Conservation (phyloP, 352 stramenopile species). For the Thalassiosira exigua region DNA sequence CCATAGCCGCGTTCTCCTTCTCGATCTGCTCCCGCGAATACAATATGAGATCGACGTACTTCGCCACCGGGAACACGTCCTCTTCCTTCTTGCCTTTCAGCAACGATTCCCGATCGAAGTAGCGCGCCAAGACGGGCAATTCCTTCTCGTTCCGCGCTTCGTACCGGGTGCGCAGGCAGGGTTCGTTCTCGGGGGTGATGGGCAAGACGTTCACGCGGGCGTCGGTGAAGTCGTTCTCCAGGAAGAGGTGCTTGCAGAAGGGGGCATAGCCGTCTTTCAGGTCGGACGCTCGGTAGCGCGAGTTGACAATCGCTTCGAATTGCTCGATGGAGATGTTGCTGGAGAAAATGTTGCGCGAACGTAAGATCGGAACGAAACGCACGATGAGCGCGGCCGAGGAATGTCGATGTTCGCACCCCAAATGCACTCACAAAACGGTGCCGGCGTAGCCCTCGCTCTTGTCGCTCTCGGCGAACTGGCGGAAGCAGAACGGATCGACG, state of each 20-base stretch:
- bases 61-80: constrained; percentile 83
- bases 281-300: constrained; percentile 54
- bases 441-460: constrained; percentile 59
- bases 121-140: constrained; percentile 88
- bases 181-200: constrained; percentile 94
- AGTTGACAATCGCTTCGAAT: constrained; percentile 81
- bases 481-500: constrained; percentile 78
- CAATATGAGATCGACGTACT: constrained; percentile 97
- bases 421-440: constrained; percentile 60
- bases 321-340: constrained; percentile 64
- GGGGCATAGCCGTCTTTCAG: constrained; percentile 91
- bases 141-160: constrained; percentile 93
- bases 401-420: neutral
- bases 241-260: constrained; percentile 99
- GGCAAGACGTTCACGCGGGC: constrained; percentile 83
- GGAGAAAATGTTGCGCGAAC: neutral
- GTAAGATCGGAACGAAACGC: neutral
- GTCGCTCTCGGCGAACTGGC: constrained; percentile 75
- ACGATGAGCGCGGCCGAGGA: neutral
- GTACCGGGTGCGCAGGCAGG: constrained; percentile 92
- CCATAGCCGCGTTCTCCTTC: constrained; percentile 92
- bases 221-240: constrained; percentile 90
- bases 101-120: constrained; percentile 90
- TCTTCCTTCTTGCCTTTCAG: constrained; percentile 62
- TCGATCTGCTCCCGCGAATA: constrained; percentile 98